These are phyloP conservation scores for Ustilaginoidea virens DNA, from an alignment of 2,329 filamentous ascomycete species.

Conservation along the genomic window DNA sequence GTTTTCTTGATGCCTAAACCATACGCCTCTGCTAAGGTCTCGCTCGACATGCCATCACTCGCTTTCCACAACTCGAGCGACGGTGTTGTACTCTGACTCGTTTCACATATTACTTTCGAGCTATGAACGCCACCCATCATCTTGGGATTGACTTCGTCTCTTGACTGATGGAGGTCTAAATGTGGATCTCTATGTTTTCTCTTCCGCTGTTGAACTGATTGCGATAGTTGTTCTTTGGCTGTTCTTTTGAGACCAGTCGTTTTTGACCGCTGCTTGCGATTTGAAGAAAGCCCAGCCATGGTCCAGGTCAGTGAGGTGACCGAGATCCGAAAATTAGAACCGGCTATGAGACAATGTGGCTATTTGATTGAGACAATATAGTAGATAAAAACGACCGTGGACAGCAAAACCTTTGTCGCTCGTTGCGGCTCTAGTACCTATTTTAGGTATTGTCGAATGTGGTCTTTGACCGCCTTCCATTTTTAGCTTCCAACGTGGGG, in stretches of 20 bases:
- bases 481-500: too few species aligned
- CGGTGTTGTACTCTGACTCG: slow-evolving; percentile 27
- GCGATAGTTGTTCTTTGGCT: slow-evolving; percentile 14
- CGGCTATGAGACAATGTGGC: too few species aligned
- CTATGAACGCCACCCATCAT: slow-evolving; percentile 44
- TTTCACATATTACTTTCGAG: slow-evolving; percentile 24
- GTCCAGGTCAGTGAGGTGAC: too few species aligned
- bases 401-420: too few species aligned
- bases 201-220: slow-evolving; percentile 17
- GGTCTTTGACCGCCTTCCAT: too few species aligned
- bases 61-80: slow-evolving; percentile 45
- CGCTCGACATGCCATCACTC: slow-evolving; percentile 44
- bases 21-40: slow-evolving; percentile 47
- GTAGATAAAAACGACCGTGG: too few species aligned
- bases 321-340: too few species aligned
- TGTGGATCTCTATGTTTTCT: too few species aligned
- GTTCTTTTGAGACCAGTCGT: slow-evolving; percentile 27
- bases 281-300: slow-evolving; percentile 41
- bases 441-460: too few species aligned
- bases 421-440: too few species aligned
- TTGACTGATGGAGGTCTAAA: slow-evolving; percentile 3
- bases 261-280: slow-evolving; percentile 54
- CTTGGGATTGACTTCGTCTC: slow-evolving; percentile 5
- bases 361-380: too few species aligned
- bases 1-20: slow-evolving; percentile 34